Base-by-base conservation (phyloP, 116 monocot species). In the Phalaenopsis hybrid region DNA sequence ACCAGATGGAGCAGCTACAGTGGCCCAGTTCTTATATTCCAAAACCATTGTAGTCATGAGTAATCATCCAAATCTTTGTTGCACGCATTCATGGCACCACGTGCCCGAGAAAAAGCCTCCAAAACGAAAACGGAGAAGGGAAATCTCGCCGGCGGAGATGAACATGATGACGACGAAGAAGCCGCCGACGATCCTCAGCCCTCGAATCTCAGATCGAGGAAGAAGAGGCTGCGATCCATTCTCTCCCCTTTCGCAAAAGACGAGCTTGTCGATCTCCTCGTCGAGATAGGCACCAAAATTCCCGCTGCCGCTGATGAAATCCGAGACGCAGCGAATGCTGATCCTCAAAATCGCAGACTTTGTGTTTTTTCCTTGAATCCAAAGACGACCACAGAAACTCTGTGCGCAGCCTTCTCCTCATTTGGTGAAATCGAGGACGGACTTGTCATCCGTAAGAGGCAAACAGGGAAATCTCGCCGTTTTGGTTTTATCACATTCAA, bases 391-490 rank as follows among this genome's bases (percentile, higher is more conserved):
- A 85, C 90, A 87, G 90, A 90, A 81, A 85, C 87, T 16, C 81
- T 90, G 85, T 83, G 85, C 87, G 87, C 83, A 76, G 85, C 81
- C 68, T 90, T 90, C 79, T 5, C 59, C 34, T 68, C 69, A 23
- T 82, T 87, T 76, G 90, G 90, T 23, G 90, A 90, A 83, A 85
- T 90, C 51, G 90, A 90, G 31, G 90, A 90, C 81, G 90, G 90
- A 25, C 85, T 83, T 75, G 90, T 90, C 46, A 82, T 90, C 55
- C 57, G 75, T 76, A 86, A 90, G 58, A 83, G 85, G 67, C 81
- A 67, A 79, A 85, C 83, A 81, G 87, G 90, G 74, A 90, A 90
- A 11, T 87, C 87, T 44, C 90, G 90, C 81, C 85, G 90, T 65
- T 90, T 83, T 81, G 90, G 90, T 15, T 90, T 90, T 79, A 90